Base-by-base conservation (phyloP, 129 eudicot species). In the Flaveria trinervia region DNA sequence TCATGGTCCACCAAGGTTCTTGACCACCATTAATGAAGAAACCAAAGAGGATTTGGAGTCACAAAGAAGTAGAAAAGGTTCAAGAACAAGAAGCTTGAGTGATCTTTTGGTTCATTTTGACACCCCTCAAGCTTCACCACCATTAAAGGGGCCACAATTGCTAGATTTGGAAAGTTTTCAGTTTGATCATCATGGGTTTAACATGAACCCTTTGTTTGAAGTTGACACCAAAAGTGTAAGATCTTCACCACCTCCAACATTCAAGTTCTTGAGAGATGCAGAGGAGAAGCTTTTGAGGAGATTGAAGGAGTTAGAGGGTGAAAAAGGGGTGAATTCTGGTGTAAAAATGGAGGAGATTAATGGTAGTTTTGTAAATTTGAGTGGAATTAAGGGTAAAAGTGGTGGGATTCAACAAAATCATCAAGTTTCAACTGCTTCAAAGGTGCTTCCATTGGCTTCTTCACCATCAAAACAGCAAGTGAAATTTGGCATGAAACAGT, bases 181-280 rank as follows among this genome's bases (percentile, higher is more conserved):
- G 9, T 73, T 73, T 55, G 55, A 78, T 52, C 66, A 50, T n/a
- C 79, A 81, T 72, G 92, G 86, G 51, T 79, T 80, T 25, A 90
- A 85, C 68, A 82, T 84, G 18, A 90, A 90, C 70, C 95, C 94
- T 57, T 72, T 88, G 2, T 86, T 82, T 83, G 92, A 88, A 44
- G 79, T 68, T 26, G 98, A 90, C 45, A 26, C 79, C 9, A 74
- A 49, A 36, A 77, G 72, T 46, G 14, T 88, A 79, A 83, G 85
- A 82, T 90, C 98, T 68, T 92, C 98, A 16, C 96, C 98, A 5
- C 98, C 98, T n/a, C 94, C 98, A 7, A 88, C 85, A 62, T 88
- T 93, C 71, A 90, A 90, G 88, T 93, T 93, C 76, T 78, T 90
- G 74, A 88, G 88, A 68, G 98, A 88, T 76, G 96, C 98, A 5